Evolutionary conservation across 805 yeast species (phyloP), one percentile per base, ranked within the genome.

Genomic region (Teunomyces gatunensis): DNA sequence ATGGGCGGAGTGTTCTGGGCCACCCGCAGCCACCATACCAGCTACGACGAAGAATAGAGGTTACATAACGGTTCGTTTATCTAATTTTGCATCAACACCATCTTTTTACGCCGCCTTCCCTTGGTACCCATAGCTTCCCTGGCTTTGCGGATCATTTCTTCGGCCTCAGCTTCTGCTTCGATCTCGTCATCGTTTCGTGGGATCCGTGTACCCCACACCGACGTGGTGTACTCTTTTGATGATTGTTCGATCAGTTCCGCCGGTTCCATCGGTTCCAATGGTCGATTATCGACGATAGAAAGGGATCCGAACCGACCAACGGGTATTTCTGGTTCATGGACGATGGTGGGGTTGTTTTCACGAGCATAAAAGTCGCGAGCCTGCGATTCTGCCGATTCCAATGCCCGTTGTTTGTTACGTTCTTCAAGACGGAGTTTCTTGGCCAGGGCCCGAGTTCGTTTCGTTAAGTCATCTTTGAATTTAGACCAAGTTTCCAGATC

Each of bases 181-280:
- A 61, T 53, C n/a, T 54, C 62, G 25, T 70, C 71, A 65, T 65
- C 75, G 0, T 68, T 54, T 45, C 66, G 71, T 4, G 76, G 77
- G 2, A 81, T 78, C 45, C 67, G 71, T 0, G 94, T 87, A 0
- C 95, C 95, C 95, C 95, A 87, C 2, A 87, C 81, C 0, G 94
- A 84, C 1, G 80, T 78, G 34, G 73, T 69, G 46, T 59, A 67
- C 10, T 63, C 64, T n/a, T 42, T 42, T 6, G 45, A 17, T 2
- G 27, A 25, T 9, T 25, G 27, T 25, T 25, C 27, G 7, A 23
- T 2, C 27, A 25, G 27, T 25, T 25, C 27, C 11, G 7, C 27
- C 2, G 27, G 27, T 25, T 25, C 27, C 11, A 25, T 11, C 2
- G 27, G 27, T 25, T 25, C 27, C 7, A 25, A 9, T 9, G 27